Evolutionary conservation across 108 stramenopile genomes (phyloP).

Genomic region (Pseudonitzschia multiseries): DNA sequence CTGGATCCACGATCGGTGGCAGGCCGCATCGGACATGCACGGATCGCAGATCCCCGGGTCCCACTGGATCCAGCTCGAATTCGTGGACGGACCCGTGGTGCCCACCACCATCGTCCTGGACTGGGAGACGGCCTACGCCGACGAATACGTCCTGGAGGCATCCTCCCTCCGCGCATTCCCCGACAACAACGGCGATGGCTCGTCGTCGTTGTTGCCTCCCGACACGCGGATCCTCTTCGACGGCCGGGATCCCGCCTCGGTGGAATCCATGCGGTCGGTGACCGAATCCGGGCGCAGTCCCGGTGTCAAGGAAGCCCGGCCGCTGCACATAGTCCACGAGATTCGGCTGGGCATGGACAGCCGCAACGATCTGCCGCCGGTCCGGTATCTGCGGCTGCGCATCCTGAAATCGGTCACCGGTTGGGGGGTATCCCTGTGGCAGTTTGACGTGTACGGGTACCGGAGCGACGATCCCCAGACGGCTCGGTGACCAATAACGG

Average conservation of each 20-base stretch:
- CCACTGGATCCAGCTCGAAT: slow-evolving; percentile 71
- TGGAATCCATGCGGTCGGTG: background rate
- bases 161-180: background rate
- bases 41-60: slow-evolving; percentile 66
- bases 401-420: slow-evolving; percentile 54
- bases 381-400: slow-evolving; percentile 46
- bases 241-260: background rate
- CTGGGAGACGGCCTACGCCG: slow-evolving; percentile 77
- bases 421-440: slow-evolving; percentile 81
- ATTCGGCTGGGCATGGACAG: slow-evolving; percentile 27
- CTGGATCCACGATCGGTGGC: slow-evolving; percentile 86
- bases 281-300: slow-evolving; percentile 52
- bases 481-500: background rate
- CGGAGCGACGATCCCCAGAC: slow-evolving; percentile 2
- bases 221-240: slow-evolving; percentile 28
- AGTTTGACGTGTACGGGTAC: slow-evolving; percentile 69
- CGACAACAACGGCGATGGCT: background rate
- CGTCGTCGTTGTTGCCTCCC: background rate
- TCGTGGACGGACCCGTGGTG: slow-evolving; percentile 30
- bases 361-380: slow-evolving; percentile 2
- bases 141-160: slow-evolving; percentile 61
- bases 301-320: slow-evolving; percentile 54
- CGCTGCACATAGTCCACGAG: slow-evolving; percentile 67
- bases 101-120: slow-evolving; percentile 61
- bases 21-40: slow-evolving; percentile 81